Evolutionary conservation across 2,329 filamentous ascomycete species (phyloP).

Genomic region (Raffaelea ambrosiae): DNA sequence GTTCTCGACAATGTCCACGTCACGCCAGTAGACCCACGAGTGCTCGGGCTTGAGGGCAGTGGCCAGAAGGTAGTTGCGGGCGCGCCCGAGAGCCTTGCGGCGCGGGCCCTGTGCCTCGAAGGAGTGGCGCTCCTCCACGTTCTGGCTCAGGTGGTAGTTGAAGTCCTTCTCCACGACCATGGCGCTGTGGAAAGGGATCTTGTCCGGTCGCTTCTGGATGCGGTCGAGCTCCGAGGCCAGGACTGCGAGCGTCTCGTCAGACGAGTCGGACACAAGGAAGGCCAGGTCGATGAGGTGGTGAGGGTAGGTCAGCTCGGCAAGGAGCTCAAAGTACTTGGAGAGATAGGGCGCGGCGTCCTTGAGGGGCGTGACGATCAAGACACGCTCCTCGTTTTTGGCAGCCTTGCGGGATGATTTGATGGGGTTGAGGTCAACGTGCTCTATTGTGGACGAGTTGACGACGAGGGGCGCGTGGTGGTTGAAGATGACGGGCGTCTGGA

Average conservation of each 20-base stretch:
- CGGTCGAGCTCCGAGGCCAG: slow-evolving; percentile 79
- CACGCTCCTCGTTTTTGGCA: slow-evolving; percentile 69
- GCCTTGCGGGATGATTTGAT: slow-evolving; percentile 76
- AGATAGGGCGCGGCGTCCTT: slow-evolving; percentile 80
- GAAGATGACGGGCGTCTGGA: slow-evolving; percentile 89
- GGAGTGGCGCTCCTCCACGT: slow-evolving; percentile 73
- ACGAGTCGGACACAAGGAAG: slow-evolving; percentile 88
- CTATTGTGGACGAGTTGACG: slow-evolving; percentile 72
- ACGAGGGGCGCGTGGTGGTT: slow-evolving; percentile 87
- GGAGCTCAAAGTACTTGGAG: slow-evolving; percentile 84
- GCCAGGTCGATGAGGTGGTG: slow-evolving; percentile 91
- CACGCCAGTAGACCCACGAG: slow-evolving; percentile 98
- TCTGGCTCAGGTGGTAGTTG: slow-evolving; percentile 63
- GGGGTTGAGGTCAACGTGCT: slow-evolving; percentile 74
- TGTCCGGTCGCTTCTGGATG: slow-evolving; percentile 72
- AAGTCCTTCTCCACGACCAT: slow-evolving; percentile 90
- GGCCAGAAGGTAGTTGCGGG: slow-evolving; percentile 83
- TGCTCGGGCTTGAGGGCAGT: slow-evolving; percentile 85
- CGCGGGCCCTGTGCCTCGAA: slow-evolving; percentile 84
- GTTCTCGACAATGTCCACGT: slow-evolving; percentile 92
- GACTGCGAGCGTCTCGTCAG: slow-evolving; percentile 83
- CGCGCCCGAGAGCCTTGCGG: slow-evolving; percentile 80
- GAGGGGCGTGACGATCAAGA: slow-evolving; percentile 87
- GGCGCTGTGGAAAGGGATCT: slow-evolving; percentile 76
- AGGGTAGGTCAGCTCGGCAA: slow-evolving; percentile 84